Base-by-base conservation (phyloP, 2,329 filamentous ascomycete genomes). In the Fonsecaea multimorphosa region DNA sequence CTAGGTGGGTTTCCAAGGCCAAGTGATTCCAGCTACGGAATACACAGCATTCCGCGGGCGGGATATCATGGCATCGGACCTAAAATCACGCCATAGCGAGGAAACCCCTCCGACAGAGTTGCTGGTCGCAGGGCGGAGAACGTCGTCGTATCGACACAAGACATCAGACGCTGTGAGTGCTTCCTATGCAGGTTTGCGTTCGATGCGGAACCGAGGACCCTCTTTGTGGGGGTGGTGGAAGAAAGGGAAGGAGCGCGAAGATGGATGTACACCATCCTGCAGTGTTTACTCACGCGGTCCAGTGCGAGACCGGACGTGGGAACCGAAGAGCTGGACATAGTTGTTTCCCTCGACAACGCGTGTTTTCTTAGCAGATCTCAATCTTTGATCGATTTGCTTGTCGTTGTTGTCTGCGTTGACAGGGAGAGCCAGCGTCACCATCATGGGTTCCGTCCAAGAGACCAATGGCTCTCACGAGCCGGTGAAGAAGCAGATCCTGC, bases 401-500 rank as follows among this genome's bases (percentile, higher is more conserved):
- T 27, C 44, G 44, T 49, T 12, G 19, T 49, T 49, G 19, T 49
- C 22, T 27, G 44, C n/a, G 38, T 44, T 16, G n/a, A 8, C 38
- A 40, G 63, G n/a, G 12, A 53, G 19, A 34, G n/a, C 29, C 24
- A 40, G 32, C 19, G 55, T 62, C 54, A 31, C 8, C 29, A 58
- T 69, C 58, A 63, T 69, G 67, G 55, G 61, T 66, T 58, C 51
- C 61, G 65, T 70, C 67, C 71, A 59, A 64, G 65, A 31, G 51
- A 74, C 73, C 70, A 71, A 66, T 40, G 67, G 53, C 22, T 61
- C 59, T 34, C 46, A 40, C n/a, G 51, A 56, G 34, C 38, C 27
- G 8, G 61, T 63, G 32, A 84, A 82, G 73, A 86, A 85, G 70
- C 80, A 84, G 29, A 87, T 89, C 14, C 73, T 89, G 5, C 78